Base-by-base conservation (phyloP, 163 green algal species). In the Coccomyxa subellipsoidea region DNA sequence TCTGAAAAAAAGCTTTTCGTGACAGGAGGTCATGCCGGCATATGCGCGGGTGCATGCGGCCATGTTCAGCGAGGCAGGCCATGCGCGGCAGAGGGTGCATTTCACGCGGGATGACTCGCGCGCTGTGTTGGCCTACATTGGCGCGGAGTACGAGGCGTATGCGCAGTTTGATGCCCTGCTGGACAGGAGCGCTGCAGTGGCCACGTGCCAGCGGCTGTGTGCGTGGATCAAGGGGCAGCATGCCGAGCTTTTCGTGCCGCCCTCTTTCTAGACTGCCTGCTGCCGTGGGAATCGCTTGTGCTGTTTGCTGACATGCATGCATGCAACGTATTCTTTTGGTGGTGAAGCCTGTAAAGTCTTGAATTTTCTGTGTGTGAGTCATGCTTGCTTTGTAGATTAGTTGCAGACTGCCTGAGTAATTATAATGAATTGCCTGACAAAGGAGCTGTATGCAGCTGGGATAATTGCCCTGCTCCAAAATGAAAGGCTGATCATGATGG, bases 121-220 rank as follows among this genome's bases (percentile, higher is more conserved):
- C 27, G 31, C 69, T 18, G 31, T 77, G 32, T 59, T 88, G 29
- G 84, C 84, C 18, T 85, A 81, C 53, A 81, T 35, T 3, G 72
- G 81, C 2, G 59, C 84, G 6, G 84, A 88, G 71, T 88, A 84
- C 66, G 84, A 84, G 71, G 31, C 85, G 38, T 88, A 84, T 73
- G 81, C 81, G 8, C 27, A 80, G 32, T 85, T 85, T 40, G 81
- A 88, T 38, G 32, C 77, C 15, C 71, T 88, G 70, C 71, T 59
- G 7, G 78, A 83, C 31, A 82, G 75, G 29, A 35, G 12, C 0
- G 36, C 59, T 32, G 81, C 81, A 0, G 38, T 77, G 66, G 36
- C 59, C 7, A 76, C 70, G 4, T 85, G 81, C 76, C 81, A 88
- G 21, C 73, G 38, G 38, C 54, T 88, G 38, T 80, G 73, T 35